These are phyloP conservation scores for Trichoderma koningiopsis DNA, from an alignment of 2,329 filamentous ascomycete genomes.

Conservation along the genomic window DNA sequence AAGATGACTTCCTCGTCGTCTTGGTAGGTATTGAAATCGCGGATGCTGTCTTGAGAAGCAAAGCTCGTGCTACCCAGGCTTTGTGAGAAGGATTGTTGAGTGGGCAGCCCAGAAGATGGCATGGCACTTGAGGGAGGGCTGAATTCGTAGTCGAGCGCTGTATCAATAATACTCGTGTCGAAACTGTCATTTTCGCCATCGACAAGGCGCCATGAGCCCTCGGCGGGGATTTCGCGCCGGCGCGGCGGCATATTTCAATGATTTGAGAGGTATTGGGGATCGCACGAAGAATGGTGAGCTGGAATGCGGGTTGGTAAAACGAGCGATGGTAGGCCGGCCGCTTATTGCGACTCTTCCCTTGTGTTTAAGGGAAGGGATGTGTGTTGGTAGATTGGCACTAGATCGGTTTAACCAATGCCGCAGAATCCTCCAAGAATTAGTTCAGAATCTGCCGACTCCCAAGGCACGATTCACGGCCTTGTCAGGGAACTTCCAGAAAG, in stretches of 20 bases:
- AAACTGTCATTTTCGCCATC: conserved; percentile 64
- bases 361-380: neutral
- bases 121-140: conserved; percentile 44
- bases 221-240: conserved; percentile 43
- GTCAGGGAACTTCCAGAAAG: neutral
- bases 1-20: conserved; percentile 60
- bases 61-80: conserved; percentile 44
- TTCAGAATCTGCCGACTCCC: neutral
- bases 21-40: conserved; percentile 54
- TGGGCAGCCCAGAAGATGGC: conserved; percentile 44
- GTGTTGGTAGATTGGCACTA: neutral
- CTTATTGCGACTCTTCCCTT: neutral
- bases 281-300: neutral
- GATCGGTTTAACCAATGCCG: neutral
- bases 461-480: neutral
- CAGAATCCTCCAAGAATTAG: neutral
- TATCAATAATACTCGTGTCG: conserved; percentile 56
- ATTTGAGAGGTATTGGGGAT: neutral
- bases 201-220: conserved; percentile 63
- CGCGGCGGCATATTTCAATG: conserved; percentile 21
- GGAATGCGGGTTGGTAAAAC: neutral
- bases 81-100: conserved; percentile 45
- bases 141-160: conserved; percentile 45
- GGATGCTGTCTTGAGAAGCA: conserved; percentile 58
- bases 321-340: neutral